These are phyloP conservation scores for Trichoderma virens DNA, from an alignment of 495 filamentous ascomycete genomes.

Conservation along the genomic window DNA sequence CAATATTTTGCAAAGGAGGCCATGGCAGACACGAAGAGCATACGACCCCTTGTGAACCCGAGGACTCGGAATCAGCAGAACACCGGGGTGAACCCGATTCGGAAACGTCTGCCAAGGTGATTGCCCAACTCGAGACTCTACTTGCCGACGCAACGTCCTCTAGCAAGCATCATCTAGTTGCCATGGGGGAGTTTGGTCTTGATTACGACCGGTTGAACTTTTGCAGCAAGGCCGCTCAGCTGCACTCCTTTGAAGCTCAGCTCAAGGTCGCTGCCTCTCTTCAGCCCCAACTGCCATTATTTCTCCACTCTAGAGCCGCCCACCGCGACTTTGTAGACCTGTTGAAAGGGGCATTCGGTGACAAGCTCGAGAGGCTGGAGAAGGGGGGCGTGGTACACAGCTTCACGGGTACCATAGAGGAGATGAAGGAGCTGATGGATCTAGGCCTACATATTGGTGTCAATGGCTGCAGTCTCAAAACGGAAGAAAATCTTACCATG, in stretches of 20 bases:
- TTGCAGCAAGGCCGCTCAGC: conserved; percentile 65
- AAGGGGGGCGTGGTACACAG: conserved; percentile 77
- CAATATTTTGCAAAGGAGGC: conserved; percentile 56
- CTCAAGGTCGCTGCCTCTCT: conserved; percentile 59
- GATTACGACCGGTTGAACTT: conserved; percentile 90
- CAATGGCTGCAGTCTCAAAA: conserved; percentile 91
- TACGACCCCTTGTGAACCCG: conserved; percentile 37
- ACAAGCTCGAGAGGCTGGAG: conserved; percentile 47
- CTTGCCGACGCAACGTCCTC: conserved; percentile 32
- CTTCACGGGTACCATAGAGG: conserved; percentile 78
- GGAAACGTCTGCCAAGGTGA: conserved; percentile 32
- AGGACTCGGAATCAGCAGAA: conserved; percentile 29
- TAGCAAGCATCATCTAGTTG: conserved; percentile 46
- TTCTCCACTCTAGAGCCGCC: conserved; percentile 83
- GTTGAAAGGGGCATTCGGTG: conserved; percentile 37
- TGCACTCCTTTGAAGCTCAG: conserved; percentile 77
- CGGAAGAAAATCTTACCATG: conserved; percentile 76
- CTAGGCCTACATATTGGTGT: conserved; percentile 76
- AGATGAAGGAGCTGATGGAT: conserved; percentile 68
- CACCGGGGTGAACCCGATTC: conserved; percentile 34
- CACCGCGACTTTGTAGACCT: conserved; percentile 71
- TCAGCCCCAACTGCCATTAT: conserved; percentile 71
- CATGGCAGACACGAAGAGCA: conserved; percentile 29
- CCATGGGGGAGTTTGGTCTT: conserved; percentile 92
- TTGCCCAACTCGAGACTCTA: conserved; percentile 54